Base-by-base conservation (phyloP, 495 filamentous ascomycete species). In the Neurospora intermedia region DNA sequence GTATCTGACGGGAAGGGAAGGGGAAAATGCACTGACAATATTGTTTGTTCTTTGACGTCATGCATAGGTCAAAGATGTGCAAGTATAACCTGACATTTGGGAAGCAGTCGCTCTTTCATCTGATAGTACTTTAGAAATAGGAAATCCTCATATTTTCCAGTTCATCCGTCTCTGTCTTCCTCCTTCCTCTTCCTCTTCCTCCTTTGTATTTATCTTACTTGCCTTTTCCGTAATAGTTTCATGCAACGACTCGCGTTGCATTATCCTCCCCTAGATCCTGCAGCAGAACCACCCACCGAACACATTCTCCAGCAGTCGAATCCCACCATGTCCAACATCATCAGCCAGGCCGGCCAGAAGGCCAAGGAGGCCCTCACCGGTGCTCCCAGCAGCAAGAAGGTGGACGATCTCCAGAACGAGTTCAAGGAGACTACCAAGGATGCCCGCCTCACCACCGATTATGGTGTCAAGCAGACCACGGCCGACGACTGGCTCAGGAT, bases 401-500 rank as follows among this genome's bases (percentile, higher is more conserved):
- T 79, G 71, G 76, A 77, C 8, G 83, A 86, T 70, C 79, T 86
- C 41, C 74, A 77, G 38, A 69, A 78, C 59, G 79, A 83, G 59
- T 81, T 73, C 75, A 82, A 77, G 77, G 78, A 77, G 75, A 76
- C 71, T 70, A 73, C 74, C 27, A 62, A 45, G 69, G 72, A 82
- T 9, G 79, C 75, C 31, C 79, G 83, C 31, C 78, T 94, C 75
- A 94, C 93, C 0, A 91, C 91, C 69, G 93, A 97, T 78, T 91
- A 85, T 85, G 94, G 94, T 13, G 87, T 92, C 42, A 92, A 90
- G 81, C 86, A 94, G 75, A 82, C 85, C 18, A 90, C 90, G 74
- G 87, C 89, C 10, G 94, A 97, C 76, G 87, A 94, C 77, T 97
- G 92, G 93, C 84, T 97, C 27, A 89, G 87, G 75, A 85, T 90